Percentiles rank a stretch among this genome's conserved stretches.
These are phyloP conservation scores for Alternaria brassicicola DNA, from an alignment of 2,329 filamentous ascomycete species.

Conservation along the genomic window DNA sequence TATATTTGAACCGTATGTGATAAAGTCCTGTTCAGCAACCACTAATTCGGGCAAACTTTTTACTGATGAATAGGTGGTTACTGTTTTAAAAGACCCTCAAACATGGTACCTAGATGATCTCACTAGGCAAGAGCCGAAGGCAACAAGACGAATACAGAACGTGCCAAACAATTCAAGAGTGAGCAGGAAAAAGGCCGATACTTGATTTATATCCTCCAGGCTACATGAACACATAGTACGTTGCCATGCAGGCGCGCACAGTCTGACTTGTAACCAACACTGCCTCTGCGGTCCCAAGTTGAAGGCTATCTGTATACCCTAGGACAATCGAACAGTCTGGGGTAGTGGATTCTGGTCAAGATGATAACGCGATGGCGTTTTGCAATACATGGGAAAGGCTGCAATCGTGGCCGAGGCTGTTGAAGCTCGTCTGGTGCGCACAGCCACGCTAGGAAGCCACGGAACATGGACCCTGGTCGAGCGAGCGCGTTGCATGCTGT, in stretches of 20 bases:
- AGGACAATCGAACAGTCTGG: conserved; percentile 20
- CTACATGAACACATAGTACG: conserved; percentile 9
- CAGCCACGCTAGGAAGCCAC: conserved; percentile 19
- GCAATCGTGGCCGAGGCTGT: conserved; percentile 2
- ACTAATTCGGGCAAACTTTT: conserved; percentile 29
- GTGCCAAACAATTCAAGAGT: not conserved
- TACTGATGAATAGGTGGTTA: not conserved
- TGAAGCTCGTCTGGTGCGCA: conserved; percentile 5
- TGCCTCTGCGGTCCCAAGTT: conserved; percentile 31
- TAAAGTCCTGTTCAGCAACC: conserved; percentile 43
- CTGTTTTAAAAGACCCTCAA: not conserved
- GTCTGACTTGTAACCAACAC: conserved; percentile 28
- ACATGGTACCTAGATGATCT: not conserved
- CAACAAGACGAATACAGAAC: not conserved
- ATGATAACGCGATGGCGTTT: not conserved
- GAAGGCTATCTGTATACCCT: conserved; percentile 25
- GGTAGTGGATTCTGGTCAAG: conserved; percentile 18
- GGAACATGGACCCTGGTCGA: conserved; percentile 3
- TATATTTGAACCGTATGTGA: conserved; percentile 46
- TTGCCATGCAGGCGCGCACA: conserved; percentile 19
- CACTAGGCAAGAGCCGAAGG: not conserved
- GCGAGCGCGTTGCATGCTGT: conserved; percentile 3
- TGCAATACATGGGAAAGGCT: not conserved
- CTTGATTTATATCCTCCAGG: conserved; percentile 23
- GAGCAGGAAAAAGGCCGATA: conserved; percentile 22